Evolutionary conservation across 768 basidiomycete species (phyloP).

Genomic region (Boletellus emodensis): DNA sequence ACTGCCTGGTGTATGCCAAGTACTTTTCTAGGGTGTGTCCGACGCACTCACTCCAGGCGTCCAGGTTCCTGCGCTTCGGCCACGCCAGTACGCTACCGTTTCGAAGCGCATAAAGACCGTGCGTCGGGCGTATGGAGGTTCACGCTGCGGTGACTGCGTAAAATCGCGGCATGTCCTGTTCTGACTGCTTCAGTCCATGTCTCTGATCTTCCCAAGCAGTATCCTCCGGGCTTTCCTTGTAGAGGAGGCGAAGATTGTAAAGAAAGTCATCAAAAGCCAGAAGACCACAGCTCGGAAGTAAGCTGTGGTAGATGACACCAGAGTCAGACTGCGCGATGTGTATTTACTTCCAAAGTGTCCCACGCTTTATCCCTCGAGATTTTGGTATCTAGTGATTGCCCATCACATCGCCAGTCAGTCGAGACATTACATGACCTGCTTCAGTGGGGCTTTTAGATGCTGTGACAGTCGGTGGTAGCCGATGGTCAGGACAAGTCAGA

Average conservation of each 20-base stretch:
- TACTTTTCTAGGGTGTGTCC: not conserved
- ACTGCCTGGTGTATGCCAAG: constrained; percentile 83
- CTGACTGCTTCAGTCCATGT: not conserved
- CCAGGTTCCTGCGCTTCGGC: constrained; percentile 92
- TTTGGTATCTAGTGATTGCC: no score
- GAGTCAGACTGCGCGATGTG: not conserved
- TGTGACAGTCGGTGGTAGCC: no score
- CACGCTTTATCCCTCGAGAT: no score
- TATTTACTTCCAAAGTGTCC: not conserved
- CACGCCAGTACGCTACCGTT: constrained; percentile 91
- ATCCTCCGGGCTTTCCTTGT: constrained; percentile 98
- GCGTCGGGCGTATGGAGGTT: constrained; percentile 94
- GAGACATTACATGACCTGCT: not conserved
- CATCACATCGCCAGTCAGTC: not conserved
- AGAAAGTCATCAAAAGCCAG: constrained; percentile 96
- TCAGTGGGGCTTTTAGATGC: no score
- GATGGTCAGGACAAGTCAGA: no score
- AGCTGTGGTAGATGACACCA: constrained; percentile 1
- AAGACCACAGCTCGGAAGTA: constrained; percentile 26
- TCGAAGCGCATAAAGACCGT: constrained; percentile 98
- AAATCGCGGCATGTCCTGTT: constrained; percentile 75
- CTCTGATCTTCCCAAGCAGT: constrained; percentile 38
- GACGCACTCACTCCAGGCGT: not conserved
- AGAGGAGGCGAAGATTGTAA: constrained; percentile 99
- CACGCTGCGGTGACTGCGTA: constrained; percentile 93